Conservation (phyloP, 2,329 filamentous ascomycete genomes). For the Colletotrichum costaricense region DNA sequence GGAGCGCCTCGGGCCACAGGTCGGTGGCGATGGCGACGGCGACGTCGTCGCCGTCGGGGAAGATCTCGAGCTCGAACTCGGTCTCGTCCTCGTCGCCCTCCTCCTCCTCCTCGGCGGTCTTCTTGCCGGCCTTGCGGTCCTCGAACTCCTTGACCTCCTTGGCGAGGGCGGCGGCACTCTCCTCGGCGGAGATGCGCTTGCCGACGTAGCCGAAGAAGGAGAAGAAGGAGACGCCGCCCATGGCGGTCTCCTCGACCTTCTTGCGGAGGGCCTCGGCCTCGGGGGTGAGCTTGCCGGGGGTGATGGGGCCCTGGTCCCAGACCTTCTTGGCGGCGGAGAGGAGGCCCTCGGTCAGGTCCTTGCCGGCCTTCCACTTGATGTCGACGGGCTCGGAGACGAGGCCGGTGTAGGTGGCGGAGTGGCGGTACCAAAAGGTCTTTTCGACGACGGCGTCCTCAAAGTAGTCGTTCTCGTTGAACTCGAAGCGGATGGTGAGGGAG, state of each 20-base stretch:
- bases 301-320: constrained; percentile 63
- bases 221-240: constrained; percentile 84
- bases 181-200: constrained; percentile 76
- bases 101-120: constrained; percentile 61
- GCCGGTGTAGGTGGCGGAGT: constrained; percentile 75
- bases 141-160: constrained; percentile 69
- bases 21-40: constrained; percentile 87
- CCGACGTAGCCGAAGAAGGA: constrained; percentile 87
- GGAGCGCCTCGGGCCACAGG: constrained; percentile 87
- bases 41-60: constrained; percentile 86
- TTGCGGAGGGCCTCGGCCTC: constrained; percentile 63
- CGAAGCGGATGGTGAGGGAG: constrained; percentile 80
- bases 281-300: constrained; percentile 50
- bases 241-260: constrained; percentile 69
- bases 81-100: constrained; percentile 72
- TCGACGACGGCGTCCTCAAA: constrained; percentile 83
- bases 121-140: constrained; percentile 61
- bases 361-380: constrained; percentile 87
- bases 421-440: constrained; percentile 93
- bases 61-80: constrained; percentile 82
- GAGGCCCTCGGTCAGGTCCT: constrained; percentile 86
- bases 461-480: constrained; percentile 84
- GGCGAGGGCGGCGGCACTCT: constrained; percentile 72
- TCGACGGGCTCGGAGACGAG: constrained; percentile 90
- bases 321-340: constrained; percentile 79